Conservation (phyloP, 73 alveolate species). For the Halteria grandinella region DNA sequence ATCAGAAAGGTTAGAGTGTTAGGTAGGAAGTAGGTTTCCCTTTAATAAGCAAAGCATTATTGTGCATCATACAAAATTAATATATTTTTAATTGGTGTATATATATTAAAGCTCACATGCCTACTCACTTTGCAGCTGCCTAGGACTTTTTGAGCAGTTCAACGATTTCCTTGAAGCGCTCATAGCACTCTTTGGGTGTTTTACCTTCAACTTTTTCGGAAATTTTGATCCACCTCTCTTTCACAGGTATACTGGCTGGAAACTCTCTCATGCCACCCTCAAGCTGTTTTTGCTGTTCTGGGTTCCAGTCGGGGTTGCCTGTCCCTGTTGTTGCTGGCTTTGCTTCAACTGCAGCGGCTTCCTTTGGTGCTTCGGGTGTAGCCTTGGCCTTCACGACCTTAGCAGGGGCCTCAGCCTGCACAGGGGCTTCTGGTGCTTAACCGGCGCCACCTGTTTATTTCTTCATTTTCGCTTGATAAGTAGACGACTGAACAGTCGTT, state of each 20-base stretch:
- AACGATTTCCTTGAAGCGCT: constrained; percentile 73
- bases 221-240: constrained; percentile 83
- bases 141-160: constrained; percentile 54
- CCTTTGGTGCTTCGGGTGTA: too few species aligned
- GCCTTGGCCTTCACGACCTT: too few species aligned
- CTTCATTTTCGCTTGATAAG: background rate
- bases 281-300: constrained; percentile 80
- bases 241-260: constrained; percentile 76
- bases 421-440: constrained; percentile 8
- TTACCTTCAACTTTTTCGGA: constrained; percentile 82
- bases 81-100: too few species aligned
- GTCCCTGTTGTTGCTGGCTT: too few species aligned
- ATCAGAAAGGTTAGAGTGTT: too few species aligned
- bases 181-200: constrained; percentile 86
- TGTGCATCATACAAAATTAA: too few species aligned
- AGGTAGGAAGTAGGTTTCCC: too few species aligned
- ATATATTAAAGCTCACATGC: background rate
- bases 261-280: constrained; percentile 83
- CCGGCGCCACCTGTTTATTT: background rate
- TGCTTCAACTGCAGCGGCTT: constrained; percentile 56
- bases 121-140: background rate
- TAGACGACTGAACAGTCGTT: background rate
- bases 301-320: constrained; percentile 76
- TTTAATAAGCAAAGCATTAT: too few species aligned
- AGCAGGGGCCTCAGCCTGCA: too few species aligned